phyloP scores from a whole-genome alignment of 345 rosid species.

The Euphorbia tirucalli region DNA sequence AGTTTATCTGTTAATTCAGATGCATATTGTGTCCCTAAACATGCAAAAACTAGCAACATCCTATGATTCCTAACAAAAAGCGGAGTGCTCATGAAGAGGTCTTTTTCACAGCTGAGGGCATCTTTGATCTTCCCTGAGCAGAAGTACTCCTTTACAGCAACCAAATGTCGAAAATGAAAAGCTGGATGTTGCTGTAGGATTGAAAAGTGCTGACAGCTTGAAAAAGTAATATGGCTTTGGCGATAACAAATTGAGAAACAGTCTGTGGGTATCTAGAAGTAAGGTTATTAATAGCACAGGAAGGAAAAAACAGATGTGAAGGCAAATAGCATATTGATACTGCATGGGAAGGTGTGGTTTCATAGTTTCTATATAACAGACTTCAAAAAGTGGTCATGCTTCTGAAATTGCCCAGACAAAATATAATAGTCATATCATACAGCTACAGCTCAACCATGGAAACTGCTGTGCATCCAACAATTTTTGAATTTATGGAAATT shows the following conservation, averaged over 20 bases:
- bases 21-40: slow-evolving; percentile 33
- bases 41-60: slow-evolving; percentile 17
- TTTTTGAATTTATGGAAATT: neutral
- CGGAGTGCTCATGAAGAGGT: slow-evolving; percentile 53
- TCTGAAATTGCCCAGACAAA: slow-evolving; percentile 26
- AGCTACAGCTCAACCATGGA: too few relatives aligned
- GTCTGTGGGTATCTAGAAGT: slow-evolving; percentile 52
- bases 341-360: too few relatives aligned
- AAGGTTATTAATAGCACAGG: slow-evolving; percentile 46
- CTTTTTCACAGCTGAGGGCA: slow-evolving; percentile 64
- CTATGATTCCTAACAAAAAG: too few relatives aligned
- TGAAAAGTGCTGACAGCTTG: slow-evolving; percentile 24
- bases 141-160: slow-evolving; percentile 45
- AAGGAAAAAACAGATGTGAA: slow-evolving; percentile 50
- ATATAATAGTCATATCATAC: too few relatives aligned
- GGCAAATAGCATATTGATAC: slow-evolving; percentile 20
- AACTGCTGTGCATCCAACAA: too few relatives aligned
- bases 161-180: slow-evolving; percentile 29
- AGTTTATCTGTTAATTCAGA: slow-evolving; percentile 28
- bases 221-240: slow-evolving; percentile 28
- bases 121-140: slow-evolving; percentile 33
- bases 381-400: slow-evolving; percentile 73
- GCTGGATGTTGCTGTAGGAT: slow-evolving; percentile 4
- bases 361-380: slow-evolving; percentile 79
- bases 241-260: slow-evolving; percentile 35